These are phyloP conservation scores for Chaetomiaceae sp. DNA, from an alignment of 2,329 filamentous ascomycete species.

Conservation along the genomic window DNA sequence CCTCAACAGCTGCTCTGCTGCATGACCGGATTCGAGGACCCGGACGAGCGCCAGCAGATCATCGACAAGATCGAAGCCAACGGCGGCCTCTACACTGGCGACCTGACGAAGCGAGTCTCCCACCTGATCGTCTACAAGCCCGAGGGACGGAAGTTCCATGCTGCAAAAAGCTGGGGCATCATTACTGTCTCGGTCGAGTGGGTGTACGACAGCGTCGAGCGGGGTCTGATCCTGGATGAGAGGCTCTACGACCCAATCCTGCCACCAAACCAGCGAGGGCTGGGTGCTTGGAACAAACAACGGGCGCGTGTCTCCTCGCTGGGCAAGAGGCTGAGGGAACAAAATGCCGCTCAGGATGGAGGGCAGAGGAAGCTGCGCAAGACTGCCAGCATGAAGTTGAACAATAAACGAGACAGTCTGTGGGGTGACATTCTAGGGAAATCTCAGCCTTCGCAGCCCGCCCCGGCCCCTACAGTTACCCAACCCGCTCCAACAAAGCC, in stretches of 20 bases:
- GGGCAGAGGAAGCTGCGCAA: conserved; percentile 78
- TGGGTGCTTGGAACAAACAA: conserved; percentile 66
- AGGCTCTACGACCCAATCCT: conserved; percentile 73
- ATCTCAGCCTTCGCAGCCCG: conserved; percentile 31
- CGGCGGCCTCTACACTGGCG: conserved; percentile 80
- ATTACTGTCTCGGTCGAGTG: conserved; percentile 77
- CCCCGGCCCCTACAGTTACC: background rate
- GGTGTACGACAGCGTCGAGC: conserved; percentile 74
- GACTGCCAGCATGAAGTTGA: conserved; percentile 79
- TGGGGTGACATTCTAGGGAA: conserved; percentile 81
- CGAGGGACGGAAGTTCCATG: conserved; percentile 83
- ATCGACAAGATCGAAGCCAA: conserved; percentile 62
- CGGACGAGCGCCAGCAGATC: conserved; percentile 63
- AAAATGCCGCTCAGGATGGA: conserved; percentile 43
- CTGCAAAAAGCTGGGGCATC: conserved; percentile 78
- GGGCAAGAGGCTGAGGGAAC: conserved; percentile 57
- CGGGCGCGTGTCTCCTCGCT: conserved; percentile 43
- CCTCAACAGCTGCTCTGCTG: conserved; percentile 45
- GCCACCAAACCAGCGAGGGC: conserved; percentile 65
- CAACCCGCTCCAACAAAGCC: background rate
- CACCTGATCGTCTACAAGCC: conserved; percentile 79
- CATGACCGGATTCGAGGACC: conserved; percentile 54
- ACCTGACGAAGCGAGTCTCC: conserved; percentile 79
- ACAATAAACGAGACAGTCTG: conserved; percentile 73
- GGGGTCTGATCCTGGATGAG: conserved; percentile 90